phyloP scores from a whole-genome alignment of 176 grass and related monocot genomes.

The Zoysia pacifica region DNA sequence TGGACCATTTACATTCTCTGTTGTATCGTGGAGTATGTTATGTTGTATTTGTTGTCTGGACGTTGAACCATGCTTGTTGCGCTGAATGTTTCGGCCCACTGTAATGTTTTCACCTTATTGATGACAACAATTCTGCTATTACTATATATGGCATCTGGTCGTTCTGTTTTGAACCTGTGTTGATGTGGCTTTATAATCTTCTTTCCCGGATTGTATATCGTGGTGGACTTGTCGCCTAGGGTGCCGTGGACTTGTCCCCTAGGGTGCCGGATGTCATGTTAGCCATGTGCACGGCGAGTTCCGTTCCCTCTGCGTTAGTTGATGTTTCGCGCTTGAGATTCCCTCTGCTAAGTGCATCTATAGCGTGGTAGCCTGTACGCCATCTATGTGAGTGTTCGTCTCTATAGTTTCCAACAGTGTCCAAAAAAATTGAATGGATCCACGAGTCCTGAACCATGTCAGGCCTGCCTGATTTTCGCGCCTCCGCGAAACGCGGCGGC shows the following conservation, averaged over 20 bases:
- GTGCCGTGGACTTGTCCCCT: background rate
- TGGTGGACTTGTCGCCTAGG: background rate
- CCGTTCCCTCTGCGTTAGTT: background rate
- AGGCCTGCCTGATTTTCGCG: background rate
- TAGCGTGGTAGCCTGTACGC: too few relatives aligned
- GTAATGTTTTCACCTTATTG: background rate
- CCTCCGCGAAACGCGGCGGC: constrained; percentile 26
- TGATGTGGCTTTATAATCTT: background rate
- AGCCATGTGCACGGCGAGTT: background rate
- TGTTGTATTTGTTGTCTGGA: constrained; percentile 18
- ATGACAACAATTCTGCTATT: background rate
- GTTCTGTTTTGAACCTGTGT: background rate
- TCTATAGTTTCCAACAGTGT: background rate
- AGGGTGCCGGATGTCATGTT: background rate
- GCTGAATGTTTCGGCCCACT: background rate
- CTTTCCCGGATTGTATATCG: background rate
- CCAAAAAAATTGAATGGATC: background rate
- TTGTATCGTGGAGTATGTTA: background rate
- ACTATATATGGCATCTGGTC: constrained; percentile 19
- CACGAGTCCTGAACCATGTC: background rate
- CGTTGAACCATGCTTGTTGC: constrained; percentile 11
- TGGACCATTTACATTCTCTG: constrained; percentile 9
- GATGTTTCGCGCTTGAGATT: background rate
- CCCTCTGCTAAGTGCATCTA: too few relatives aligned
- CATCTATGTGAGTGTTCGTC: background rate